These are phyloP conservation scores for Xylaria arbuscula DNA, from an alignment of 2,329 filamentous ascomycete genomes.

Conservation along the genomic window DNA sequence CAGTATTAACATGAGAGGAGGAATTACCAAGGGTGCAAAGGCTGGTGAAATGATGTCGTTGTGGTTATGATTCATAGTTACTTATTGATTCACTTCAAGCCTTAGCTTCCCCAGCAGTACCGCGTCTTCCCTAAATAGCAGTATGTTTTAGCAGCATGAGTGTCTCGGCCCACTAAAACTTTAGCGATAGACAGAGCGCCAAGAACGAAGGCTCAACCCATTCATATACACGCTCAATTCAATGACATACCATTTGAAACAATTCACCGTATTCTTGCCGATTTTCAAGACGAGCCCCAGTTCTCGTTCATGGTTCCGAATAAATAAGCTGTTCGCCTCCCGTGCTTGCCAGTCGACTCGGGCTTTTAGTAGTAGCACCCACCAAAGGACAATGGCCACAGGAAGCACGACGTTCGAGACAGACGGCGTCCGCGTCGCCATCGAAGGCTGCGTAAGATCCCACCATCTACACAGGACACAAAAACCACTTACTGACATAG, in stretches of 20 bases:
- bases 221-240: not conserved
- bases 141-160: not conserved
- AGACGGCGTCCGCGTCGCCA: constrained; percentile 75
- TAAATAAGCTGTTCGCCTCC: not conserved
- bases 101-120: not conserved
- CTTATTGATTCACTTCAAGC: too few species aligned
- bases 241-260: not conserved
- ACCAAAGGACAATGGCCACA: not conserved
- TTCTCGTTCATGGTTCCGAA: not conserved
- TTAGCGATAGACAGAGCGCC: constrained; percentile 3
- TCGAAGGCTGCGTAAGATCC: constrained; percentile 83
- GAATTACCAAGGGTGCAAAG: too few species aligned
- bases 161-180: constrained; percentile 30
- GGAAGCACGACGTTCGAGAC: constrained; percentile 6
- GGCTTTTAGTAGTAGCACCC: not conserved
- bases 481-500: not conserved
- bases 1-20: too few species aligned
- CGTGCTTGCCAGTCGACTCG: not conserved
- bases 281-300: not conserved
- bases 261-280: not conserved
- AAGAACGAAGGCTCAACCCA: constrained; percentile 6
- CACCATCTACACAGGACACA: not conserved
- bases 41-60: too few species aligned
- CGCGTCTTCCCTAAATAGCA: not conserved
- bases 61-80: too few species aligned